Base-by-base conservation (phyloP, 1,284 basidiomycete genomes). In the Irpex sp. region DNA sequence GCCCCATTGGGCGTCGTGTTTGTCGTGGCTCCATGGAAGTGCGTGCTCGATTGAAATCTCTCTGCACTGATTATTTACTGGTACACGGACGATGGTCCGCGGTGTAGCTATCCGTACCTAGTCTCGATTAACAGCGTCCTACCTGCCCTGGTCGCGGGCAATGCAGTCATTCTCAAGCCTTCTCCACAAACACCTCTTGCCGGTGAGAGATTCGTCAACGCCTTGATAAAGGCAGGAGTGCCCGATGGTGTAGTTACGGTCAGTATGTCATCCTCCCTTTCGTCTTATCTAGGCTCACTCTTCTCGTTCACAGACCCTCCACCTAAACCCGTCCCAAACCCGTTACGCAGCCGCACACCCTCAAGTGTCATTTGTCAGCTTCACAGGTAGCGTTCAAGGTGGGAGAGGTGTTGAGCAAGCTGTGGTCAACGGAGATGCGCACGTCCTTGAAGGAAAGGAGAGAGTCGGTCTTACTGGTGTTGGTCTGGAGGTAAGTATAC, bases 111-210 rank as follows among this genome's bases (percentile, higher is more conserved):
- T 76, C 95, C 95, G 0, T 96, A 94, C 78, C 86, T 97, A 57
- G 89, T 89, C 55, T 86, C 92, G 44, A 85, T 98, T 75, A 98
- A 98, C 77, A 88, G 93, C 1, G 87, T 98, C 61, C 83, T 98
- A 37, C 96, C 96, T 1, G 93, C 94, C 0, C 79, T 98, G 64
- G 80, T 97, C 47, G 86, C 93, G 4, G 94, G 96, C 34, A 98
- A 98, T 75, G 79, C 92, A 0, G 92, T 98, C 13, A 77, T 98
- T 58, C 80, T 98, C 73, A 98, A 98, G 76, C 95, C 96, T 0
- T 96, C 95, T 2, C 96, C 96, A 1, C 96, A 98, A 74, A 97
- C 96, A 0, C 96, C 96, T 34, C 78, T 94, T 52, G 88, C 88
- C 0, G 94, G 92, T 3, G 94, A 97, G 75, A 86, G 92, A 19